A percentile compares a stretch with the other conserved stretches of the same genome.
phyloP scores from a whole-genome alignment of 208 protist genomes.

The Acanthamoeba quina region DNA sequence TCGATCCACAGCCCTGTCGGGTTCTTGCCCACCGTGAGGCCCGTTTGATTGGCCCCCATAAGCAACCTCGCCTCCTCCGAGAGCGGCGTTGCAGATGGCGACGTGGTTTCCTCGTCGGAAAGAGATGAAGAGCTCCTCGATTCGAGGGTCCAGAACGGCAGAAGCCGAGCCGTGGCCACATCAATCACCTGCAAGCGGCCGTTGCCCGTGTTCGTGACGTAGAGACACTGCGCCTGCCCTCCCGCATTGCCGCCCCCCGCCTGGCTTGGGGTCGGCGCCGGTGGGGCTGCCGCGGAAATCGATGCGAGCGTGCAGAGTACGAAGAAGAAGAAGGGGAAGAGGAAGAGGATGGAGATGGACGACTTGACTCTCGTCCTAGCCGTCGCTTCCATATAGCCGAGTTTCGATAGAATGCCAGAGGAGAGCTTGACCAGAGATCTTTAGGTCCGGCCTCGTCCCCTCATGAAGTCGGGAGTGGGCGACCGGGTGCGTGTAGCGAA shows the following conservation, averaged over 20 bases:
- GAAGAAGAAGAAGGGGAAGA: background rate
- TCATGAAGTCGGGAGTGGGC: background rate
- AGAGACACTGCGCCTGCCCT: background rate
- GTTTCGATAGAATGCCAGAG: too few relatives aligned
- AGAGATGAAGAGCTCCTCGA: background rate
- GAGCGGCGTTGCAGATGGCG: background rate
- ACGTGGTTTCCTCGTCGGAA: background rate
- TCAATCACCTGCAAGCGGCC: constrained; percentile 22
- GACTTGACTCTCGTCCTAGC: too few relatives aligned
- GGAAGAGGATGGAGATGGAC: background rate
- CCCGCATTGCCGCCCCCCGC: background rate
- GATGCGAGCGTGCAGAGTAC: background rate
- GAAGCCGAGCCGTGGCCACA: background rate
- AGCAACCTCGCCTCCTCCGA: background rate
- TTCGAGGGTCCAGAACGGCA: constrained; percentile 37
- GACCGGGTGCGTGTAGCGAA: too few relatives aligned
- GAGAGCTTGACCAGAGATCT: too few relatives aligned
- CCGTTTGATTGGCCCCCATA: background rate
- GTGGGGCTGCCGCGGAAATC: background rate
- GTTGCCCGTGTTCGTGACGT: constrained; percentile 47
- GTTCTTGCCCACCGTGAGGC: constrained; percentile 26
- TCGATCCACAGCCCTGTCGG: constrained; percentile 30
- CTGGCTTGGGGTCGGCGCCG: background rate
- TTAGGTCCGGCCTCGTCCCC: background rate
- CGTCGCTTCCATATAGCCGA: too few relatives aligned